Evolutionary conservation across 225 moss, liverwort and hornwort genomes (phyloP), one percentile per base, ranked within the genome.

Genomic region (Polytrichum commune): DNA sequence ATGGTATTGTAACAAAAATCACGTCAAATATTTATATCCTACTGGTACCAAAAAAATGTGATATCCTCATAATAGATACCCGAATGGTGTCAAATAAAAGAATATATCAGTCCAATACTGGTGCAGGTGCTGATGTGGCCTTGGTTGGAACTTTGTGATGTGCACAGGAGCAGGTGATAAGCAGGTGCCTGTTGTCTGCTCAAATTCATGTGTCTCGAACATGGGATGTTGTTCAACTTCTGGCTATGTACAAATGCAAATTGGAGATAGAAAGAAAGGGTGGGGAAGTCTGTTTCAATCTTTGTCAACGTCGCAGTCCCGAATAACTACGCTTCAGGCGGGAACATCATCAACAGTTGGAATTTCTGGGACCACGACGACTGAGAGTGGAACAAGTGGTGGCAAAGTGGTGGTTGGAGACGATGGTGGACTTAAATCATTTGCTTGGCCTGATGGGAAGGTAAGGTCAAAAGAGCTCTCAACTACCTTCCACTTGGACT

Each of bases 381-480:
- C 78, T 77, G 77, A 69, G 20, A 75, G 28, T 33, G 75, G 62
- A 68, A 68, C 66, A 27, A 82, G 70, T 23, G 74, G 67, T 30
- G 30, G 32, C 29, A 60, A 28, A 65, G 69, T 74, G 20, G 83
- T 77, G 28, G 75, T 82, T 77, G 84, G 81, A 25, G 87, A 84
- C 55, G 71, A 62, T 55, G 72, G 76, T 67, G 84, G 87, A 57
- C 70, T 79, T 3, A 70, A 69, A 8, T 79, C 87, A 27, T 88
- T 77, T 73, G 79, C 67, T 9, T 88, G 87, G 87, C 75, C 87
- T 29, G 75, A 88, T 63, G 32, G 77, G 3, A 84, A 84, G 82
- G 87, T 81, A 53, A 74, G 71, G 8, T 53, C 18, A 29, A 20
- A 32, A 20, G 54, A 2, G 19, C 4, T 0, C 5, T 5, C 28